Evolutionary conservation across 164 flowering plant genomes (phyloP).

Genomic region (Vitis cinerea): DNA sequence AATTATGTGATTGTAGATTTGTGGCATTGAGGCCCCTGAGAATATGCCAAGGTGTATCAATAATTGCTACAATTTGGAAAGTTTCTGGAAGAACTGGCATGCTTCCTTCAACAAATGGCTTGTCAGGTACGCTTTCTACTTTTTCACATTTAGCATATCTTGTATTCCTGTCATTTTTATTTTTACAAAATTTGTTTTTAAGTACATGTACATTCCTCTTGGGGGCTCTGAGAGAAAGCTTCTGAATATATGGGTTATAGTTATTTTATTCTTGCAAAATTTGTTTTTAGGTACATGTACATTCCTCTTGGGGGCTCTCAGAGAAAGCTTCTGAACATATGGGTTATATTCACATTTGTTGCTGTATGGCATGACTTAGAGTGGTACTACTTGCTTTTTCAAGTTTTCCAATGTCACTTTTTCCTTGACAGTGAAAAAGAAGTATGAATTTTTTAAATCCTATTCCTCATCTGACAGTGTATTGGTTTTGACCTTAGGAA

Average conservation of each 20-base stretch:
- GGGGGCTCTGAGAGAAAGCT: slow-evolving; percentile 87
- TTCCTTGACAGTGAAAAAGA: background rate
- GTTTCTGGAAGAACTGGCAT: slow-evolving; percentile 99
- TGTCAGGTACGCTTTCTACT: slow-evolving; percentile 56
- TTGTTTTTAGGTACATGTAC: slow-evolving; percentile 72
- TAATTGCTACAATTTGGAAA: slow-evolving; percentile 88
- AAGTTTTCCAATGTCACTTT: background rate
- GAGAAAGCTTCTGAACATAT: slow-evolving; percentile 79
- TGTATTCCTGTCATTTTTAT: background rate
- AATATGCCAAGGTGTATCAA: slow-evolving; percentile 96
- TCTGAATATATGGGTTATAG: slow-evolving; percentile 25
- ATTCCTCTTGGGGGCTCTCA: slow-evolving; percentile 95
- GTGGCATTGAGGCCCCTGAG: slow-evolving; percentile 86
- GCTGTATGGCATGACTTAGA: slow-evolving; percentile 99
- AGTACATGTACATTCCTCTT: slow-evolving; percentile 95
- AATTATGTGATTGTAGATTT: slow-evolving; percentile 42
- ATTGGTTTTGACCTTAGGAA: slow-evolving; percentile 54
- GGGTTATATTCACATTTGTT: slow-evolving; percentile 98
- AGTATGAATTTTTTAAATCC: background rate
- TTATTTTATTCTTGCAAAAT: background rate
- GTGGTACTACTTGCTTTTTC: slow-evolving; percentile 51
- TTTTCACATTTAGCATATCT: slow-evolving; percentile 4
- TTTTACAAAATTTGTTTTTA: slow-evolving; percentile 15
- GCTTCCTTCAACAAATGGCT: slow-evolving; percentile 99
- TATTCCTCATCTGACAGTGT: slow-evolving; percentile 2